These are phyloP conservation scores for Lactarius psammicola DNA, from an alignment of 768 basidiomycete genomes.

Conservation along the genomic window DNA sequence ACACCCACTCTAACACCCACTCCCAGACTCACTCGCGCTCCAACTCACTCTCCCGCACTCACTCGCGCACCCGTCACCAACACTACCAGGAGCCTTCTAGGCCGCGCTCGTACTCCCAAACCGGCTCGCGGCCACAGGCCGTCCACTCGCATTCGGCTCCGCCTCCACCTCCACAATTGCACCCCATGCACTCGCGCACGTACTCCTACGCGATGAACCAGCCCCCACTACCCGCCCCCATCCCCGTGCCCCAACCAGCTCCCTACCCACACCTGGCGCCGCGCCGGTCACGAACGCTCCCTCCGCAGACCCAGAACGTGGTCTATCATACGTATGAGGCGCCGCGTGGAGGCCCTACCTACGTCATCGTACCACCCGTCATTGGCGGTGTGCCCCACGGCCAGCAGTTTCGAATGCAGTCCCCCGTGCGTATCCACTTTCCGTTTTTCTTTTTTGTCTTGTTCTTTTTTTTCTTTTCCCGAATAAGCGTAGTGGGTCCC, in stretches of 20 bases:
- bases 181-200: slow-evolving; percentile 24
- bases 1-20: neutral
- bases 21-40: slow-evolving; percentile 23
- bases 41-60: slow-evolving; percentile 9
- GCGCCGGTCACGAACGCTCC: slow-evolving; percentile 24
- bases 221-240: slow-evolving; percentile 9
- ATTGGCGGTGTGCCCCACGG: neutral
- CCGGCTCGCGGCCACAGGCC: slow-evolving; percentile 11
- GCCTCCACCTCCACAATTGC: neutral
- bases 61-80: slow-evolving; percentile 4
- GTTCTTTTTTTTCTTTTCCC: neutral
- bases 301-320: slow-evolving; percentile 13
- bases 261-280: neutral
- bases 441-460: slow-evolving; percentile 9
- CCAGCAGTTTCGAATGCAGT: slow-evolving; percentile 17
- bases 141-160: slow-evolving; percentile 6
- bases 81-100: slow-evolving; percentile 8
- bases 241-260: slow-evolving; percentile 17
- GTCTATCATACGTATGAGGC: slow-evolving; percentile 20
- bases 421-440: slow-evolving; percentile 18
- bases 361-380: slow-evolving; percentile 22
- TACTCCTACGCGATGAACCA: slow-evolving; percentile 23
- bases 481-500: slow-evolving; percentile 1
- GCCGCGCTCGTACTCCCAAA: slow-evolving; percentile 16
- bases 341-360: slow-evolving; percentile 18